A percentile compares a stretch with the other conserved stretches of the same genome.
Conservation (phyloP, 768 basidiomycete genomes). For the Mycena galopus region DNA sequence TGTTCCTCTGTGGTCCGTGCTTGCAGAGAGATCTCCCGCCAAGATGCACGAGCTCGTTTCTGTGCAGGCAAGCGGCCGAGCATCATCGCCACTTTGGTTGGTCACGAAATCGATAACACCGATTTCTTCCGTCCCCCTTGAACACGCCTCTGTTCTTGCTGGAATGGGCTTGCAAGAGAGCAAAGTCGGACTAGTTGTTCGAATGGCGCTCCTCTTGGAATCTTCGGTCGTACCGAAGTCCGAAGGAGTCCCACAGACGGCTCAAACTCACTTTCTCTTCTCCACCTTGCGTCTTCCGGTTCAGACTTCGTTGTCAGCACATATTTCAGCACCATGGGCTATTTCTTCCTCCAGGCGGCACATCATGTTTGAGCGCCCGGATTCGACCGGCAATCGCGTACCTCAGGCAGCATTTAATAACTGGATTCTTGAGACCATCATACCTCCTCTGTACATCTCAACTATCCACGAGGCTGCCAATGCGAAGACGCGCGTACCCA, state of each 20-base stretch:
- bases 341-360: slow-evolving; percentile 38
- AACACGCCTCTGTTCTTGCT: slow-evolving; percentile 11
- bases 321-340: slow-evolving; percentile 39
- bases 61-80: neutral
- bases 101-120: slow-evolving; percentile 24
- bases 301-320: slow-evolving; percentile 36
- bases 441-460: slow-evolving; percentile 38
- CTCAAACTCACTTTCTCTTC: slow-evolving; percentile 32
- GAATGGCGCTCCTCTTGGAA: slow-evolving; percentile 25
- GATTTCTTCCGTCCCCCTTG: slow-evolving; percentile 21
- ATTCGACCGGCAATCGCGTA: slow-evolving; percentile 31
- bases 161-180: slow-evolving; percentile 25
- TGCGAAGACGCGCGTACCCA: neutral
- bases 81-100: slow-evolving; percentile 25
- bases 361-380: slow-evolving; percentile 39
- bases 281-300: slow-evolving; percentile 39
- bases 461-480: slow-evolving; percentile 22
- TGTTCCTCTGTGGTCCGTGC: slow-evolving; percentile 21
- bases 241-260: neutral
- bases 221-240: neutral
- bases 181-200: slow-evolving; percentile 25
- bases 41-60: slow-evolving; percentile 4
- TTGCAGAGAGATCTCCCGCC: neutral
- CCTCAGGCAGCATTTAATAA: slow-evolving; percentile 38
- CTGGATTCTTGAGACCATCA: slow-evolving; percentile 37